Base-by-base conservation (phyloP, 1,284 basidiomycete species). In the Filobasidium uniguttulatum region DNA sequence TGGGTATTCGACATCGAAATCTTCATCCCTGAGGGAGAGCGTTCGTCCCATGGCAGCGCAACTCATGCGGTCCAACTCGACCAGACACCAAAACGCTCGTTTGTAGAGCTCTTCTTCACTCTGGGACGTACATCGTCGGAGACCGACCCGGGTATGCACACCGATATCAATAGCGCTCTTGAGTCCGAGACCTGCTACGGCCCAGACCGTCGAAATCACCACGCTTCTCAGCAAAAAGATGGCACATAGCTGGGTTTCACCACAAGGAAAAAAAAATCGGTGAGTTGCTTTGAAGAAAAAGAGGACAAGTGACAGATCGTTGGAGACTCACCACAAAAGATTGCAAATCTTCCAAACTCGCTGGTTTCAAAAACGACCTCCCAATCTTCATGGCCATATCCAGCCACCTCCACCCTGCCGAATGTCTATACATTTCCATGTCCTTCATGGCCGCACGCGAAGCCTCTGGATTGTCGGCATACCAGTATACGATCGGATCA, bases 1-100 rank as follows among this genome's bases (percentile, higher is more conserved):
- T 1, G 85, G 85, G 44, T 82, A 72, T 33, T 84, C 81, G 3
- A 84, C 68, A 59, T 89, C 85, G 57, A 84, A 81, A 59, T 89
- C 87, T 62, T 87, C 84, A 54, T 88, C 85, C 53, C 86, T 82
- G 38, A 88, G 79, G 3, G 82, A 82, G 61, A 83, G 81, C 0
- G 86, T 83, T 22, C 87, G 72, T 9, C 87, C 88, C 17, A 90
- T 72, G 0, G 75, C 75, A 3, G 81, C 75, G 57, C 83, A 84
- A 49, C 78, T 73, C 49, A 74, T 65, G 35, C 83, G 72, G 49
- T 70, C 68, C 45, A 70, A 60, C 50, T 68, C 64, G 53, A 65
- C 64, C 28, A 66, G 49, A 44, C 61, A 83, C 85, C 85, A 88
- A 64, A 89, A 90, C 1, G 78, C 81, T 3, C 85, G 75, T 56